These are phyloP conservation scores for Cladophialophora chaetospira DNA, from an alignment of 2,329 filamentous ascomycete genomes.

Conservation along the genomic window DNA sequence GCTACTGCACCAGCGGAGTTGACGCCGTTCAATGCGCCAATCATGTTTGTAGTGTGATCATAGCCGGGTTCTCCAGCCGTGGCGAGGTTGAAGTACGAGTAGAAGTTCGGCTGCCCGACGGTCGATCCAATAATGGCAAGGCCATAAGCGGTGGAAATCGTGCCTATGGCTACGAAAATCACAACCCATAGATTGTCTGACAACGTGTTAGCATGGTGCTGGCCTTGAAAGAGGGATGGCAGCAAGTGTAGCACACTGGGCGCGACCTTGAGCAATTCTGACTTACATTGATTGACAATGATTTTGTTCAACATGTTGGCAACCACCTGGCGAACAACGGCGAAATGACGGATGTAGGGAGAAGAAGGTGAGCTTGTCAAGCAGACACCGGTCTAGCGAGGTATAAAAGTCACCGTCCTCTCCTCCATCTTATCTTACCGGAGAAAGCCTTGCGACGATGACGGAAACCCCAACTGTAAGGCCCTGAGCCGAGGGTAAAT, in stretches of 20 bases:
- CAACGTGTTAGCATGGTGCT: neutral
- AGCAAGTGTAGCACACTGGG: no score
- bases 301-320: slow-evolving; percentile 23
- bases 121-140: slow-evolving; percentile 46
- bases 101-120: slow-evolving; percentile 51
- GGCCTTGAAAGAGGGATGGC: neutral
- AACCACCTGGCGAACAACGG: neutral
- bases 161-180: slow-evolving; percentile 40
- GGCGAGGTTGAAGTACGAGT: slow-evolving; percentile 45
- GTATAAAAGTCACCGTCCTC: neutral
- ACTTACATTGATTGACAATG: slow-evolving; percentile 30
- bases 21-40: slow-evolving; percentile 49
- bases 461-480: slow-evolving; percentile 7
- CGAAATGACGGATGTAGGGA: neutral
- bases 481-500: slow-evolving; percentile 8
- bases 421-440: neutral
- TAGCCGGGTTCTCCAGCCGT: slow-evolving; percentile 45
- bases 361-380: neutral
- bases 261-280: neutral
- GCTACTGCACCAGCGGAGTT: slow-evolving; percentile 46
- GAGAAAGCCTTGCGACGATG: neutral
- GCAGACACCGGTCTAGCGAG: neutral
- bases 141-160: slow-evolving; percentile 39
- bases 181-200: slow-evolving; percentile 40
- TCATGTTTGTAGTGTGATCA: slow-evolving; percentile 44